Evolutionary conservation across 352 stramenopile species (phyloP), one percentile per base, ranked within the genome.

Genomic region (Pythium brachiatum): DNA sequence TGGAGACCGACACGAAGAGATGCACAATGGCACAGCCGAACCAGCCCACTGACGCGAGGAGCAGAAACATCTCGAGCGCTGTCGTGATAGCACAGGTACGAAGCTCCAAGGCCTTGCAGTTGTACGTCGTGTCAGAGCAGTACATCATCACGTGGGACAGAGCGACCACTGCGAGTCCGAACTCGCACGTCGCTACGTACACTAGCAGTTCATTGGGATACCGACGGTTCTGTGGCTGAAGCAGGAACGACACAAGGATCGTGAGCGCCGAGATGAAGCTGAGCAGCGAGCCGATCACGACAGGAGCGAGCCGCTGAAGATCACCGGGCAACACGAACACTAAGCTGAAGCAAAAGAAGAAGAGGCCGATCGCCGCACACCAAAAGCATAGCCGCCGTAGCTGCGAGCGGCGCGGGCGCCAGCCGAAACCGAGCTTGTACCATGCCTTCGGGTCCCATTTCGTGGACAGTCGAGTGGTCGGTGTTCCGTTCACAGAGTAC

Each of bases 1-100:
- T 91, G 27, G 82, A 88, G 1, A 91, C 65, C 4, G 82, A 88
- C 20, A 89, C 82, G 44, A 88, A 91, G 5, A 91, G 56, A 57
- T 91, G 78, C 16, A 88, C 56, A 69, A 91, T 89, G 7, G 79
- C 80, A 16, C 78, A 79, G 20, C 76, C 79, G 48, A 88, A 91
- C 82, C 82, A 91, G 3, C 78, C 78, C 26, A 89, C 74, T 18
- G 78, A 81, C 0, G 79, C 73, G 8, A 86, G 47, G 27, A 89
- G 61, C 54, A 89, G 59, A 34, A 89, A 87, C 62, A 89, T 79
- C 66, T 87, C 75, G 29, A 89, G 53, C 39, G 69, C 68, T 4
- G 60, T 73, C 12, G 73, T 57, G 7, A 78, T 15, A 16, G 57
- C 76, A 60, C 82, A 91, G 2, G 62, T 60, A 1, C 50, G 43